phyloP scores from a whole-genome alignment of 2,329 filamentous ascomycete genomes.

The Penicillium sclerotigenum region DNA sequence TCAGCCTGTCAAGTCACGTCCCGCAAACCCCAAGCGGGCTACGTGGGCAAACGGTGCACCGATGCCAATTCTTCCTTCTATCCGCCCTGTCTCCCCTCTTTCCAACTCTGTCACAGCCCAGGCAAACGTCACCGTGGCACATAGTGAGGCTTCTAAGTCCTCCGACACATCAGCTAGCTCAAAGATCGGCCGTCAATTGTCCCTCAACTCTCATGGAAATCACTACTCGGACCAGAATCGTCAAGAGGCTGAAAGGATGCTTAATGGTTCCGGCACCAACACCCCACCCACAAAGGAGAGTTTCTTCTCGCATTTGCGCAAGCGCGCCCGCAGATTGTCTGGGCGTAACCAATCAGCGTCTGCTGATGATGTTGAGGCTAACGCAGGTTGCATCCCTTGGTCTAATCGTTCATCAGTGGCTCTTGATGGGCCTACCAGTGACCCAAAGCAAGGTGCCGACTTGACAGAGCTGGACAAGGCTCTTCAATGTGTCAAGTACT shows the following conservation, averaged over 20 bases:
- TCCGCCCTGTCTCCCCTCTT: conserved; percentile 92
- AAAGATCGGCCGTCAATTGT: conserved; percentile 93
- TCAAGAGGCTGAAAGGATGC: conserved; percentile 83
- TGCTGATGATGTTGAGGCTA: conserved; percentile 85
- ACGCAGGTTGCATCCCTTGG: conserved; percentile 88
- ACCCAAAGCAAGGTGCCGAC: conserved; percentile 49
- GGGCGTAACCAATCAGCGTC: conserved; percentile 84
- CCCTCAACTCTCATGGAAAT: conserved; percentile 85
- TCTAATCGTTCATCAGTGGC: conserved; percentile 80
- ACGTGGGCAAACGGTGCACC: conserved; percentile 90
- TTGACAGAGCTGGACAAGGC: conserved; percentile 61
- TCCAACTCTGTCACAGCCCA: conserved; percentile 90
- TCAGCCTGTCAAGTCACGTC: conserved; percentile 51
- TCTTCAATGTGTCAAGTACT: conserved; percentile 59
- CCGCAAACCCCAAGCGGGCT: conserved; percentile 71
- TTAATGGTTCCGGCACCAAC: conserved; percentile 76
- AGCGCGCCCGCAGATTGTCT: conserved; percentile 86
- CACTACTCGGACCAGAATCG: conserved; percentile 88
- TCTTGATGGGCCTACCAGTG: conserved; percentile 59
- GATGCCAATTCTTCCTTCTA: conserved; percentile 93
- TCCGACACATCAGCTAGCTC: conserved; percentile 52
- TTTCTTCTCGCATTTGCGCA: conserved; percentile 96
- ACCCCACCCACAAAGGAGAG: conserved; percentile 82
- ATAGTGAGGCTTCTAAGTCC: conserved; percentile 47
- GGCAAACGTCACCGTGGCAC: conserved; percentile 64